phyloP scores from a whole-genome alignment of 2,329 filamentous ascomycete genomes.

The Pseudomassariella vexata region DNA sequence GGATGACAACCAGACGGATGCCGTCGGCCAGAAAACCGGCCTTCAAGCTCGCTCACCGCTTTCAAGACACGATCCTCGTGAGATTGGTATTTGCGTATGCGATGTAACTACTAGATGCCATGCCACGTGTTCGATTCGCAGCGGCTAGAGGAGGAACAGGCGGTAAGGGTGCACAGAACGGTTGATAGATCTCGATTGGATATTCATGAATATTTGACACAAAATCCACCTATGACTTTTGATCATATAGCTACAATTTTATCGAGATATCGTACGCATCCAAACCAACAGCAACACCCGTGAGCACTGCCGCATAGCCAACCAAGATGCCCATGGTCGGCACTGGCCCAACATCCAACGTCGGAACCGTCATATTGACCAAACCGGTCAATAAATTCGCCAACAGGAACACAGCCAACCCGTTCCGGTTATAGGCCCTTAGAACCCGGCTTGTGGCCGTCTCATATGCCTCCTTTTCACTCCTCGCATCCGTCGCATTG shows the following conservation, averaged over 20 bases:
- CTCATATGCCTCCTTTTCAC: slow-evolving; percentile 59
- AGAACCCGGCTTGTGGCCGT: slow-evolving; percentile 77
- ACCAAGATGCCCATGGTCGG: slow-evolving; percentile 69
- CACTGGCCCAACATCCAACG: slow-evolving; percentile 62
- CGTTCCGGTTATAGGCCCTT: slow-evolving; percentile 81
- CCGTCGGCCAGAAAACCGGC: no score
- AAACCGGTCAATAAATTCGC: slow-evolving; percentile 86
- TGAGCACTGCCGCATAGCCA: slow-evolving; percentile 63
- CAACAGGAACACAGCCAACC: slow-evolving; percentile 75
- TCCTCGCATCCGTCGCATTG: slow-evolving; percentile 44
- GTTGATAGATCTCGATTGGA: no score
- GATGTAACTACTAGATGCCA: no score
- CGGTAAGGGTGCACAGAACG: no score
- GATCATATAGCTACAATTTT: slow-evolving; percentile 47
- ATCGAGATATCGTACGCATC: slow-evolving; percentile 64
- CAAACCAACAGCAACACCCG: slow-evolving; percentile 60
- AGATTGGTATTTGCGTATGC: no score
- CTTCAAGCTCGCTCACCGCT: no score
- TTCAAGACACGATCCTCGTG: no score
- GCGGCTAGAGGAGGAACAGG: no score
- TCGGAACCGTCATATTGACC: slow-evolving; percentile 82
- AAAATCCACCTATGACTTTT: slow-evolving; percentile 1
- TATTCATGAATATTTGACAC: no score
- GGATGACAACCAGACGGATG: no score
- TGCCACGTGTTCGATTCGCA: no score